Conservation (phyloP, 2,329 filamentous ascomycete genomes). For the Byssochlamys sp. region DNA sequence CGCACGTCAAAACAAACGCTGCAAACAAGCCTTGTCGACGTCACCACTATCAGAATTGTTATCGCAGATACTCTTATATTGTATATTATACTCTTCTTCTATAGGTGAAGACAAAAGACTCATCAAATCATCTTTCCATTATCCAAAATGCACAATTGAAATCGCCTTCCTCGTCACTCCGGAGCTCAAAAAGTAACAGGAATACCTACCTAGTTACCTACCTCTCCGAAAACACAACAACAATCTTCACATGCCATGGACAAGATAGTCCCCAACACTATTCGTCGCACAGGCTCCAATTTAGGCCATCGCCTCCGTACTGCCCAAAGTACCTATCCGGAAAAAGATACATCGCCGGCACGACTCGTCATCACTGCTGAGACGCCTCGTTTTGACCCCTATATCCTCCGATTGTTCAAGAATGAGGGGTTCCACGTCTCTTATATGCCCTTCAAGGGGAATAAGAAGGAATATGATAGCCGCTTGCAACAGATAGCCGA, state of each 20-base stretch:
- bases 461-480: slow-evolving; percentile 39
- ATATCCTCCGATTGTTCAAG: slow-evolving; percentile 43
- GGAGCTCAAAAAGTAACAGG: too few relatives aligned
- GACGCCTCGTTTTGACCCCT: slow-evolving; percentile 40
- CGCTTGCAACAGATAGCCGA: slow-evolving; percentile 43
- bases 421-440: slow-evolving; percentile 50
- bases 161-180: too few relatives aligned
- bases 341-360: background rate
- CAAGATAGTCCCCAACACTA: background rate
- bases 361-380: slow-evolving; percentile 22
- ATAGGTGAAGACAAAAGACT: too few relatives aligned
- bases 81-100: background rate
- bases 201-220: background rate
- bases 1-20: background rate
- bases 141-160: too few relatives aligned
- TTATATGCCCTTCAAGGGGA: slow-evolving; percentile 46
- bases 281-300: background rate
- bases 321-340: background rate
- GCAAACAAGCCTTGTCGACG: background rate
- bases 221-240: background rate
- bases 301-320: background rate
- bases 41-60: background rate
- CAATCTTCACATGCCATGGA: background rate
- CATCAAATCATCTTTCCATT: too few relatives aligned
- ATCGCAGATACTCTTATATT: background rate